A percentile compares a stretch with the other conserved stretches of the same genome.
phyloP scores from a whole-genome alignment of 2,329 filamentous ascomycete species.

The Huntiella decipiens region DNA sequence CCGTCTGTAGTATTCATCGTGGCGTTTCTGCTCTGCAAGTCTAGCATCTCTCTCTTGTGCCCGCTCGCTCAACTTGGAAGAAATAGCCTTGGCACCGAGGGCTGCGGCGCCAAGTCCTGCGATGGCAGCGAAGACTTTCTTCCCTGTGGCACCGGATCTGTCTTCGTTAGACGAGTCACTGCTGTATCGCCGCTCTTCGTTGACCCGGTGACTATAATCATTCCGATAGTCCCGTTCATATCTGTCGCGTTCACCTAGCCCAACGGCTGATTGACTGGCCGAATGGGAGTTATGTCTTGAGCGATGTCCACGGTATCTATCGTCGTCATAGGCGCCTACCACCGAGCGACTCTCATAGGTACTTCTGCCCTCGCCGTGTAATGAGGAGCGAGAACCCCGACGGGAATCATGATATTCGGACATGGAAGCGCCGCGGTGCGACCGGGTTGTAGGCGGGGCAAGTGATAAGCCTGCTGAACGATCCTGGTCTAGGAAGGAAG shows the following conservation, averaged over 20 bases:
- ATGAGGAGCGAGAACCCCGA: constrained; percentile 13
- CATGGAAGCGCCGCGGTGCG: constrained; percentile 10
- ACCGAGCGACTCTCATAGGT: constrained; percentile 23
- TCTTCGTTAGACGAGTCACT: constrained; percentile 6
- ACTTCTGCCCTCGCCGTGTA: constrained; percentile 11
- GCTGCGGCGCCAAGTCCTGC: constrained; percentile 36
- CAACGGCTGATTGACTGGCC: neutral
- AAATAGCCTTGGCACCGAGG: constrained; percentile 32
- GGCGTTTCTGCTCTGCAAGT: neutral
- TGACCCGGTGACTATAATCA: constrained; percentile 13
- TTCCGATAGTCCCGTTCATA: constrained; percentile 18
- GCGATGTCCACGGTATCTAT: constrained; percentile 15
- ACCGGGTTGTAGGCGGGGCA: constrained; percentile 11
- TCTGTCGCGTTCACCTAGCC: constrained; percentile 9
- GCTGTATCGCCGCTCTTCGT: constrained; percentile 4
- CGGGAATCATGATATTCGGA: constrained; percentile 8
- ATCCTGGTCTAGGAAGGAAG: constrained; percentile 4
- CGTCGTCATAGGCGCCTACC: constrained; percentile 12
- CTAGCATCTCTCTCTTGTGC: constrained; percentile 15
- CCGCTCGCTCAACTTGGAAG: constrained; percentile 24
- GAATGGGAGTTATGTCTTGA: constrained; percentile 12
- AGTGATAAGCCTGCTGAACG: neutral
- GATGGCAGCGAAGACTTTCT: constrained; percentile 25
- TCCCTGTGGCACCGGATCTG: constrained; percentile 17
- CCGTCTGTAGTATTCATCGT: neutral